Evolutionary conservation across 495 filamentous ascomycete species (phyloP).

Genomic region (Lentithecium fluviatile): DNA sequence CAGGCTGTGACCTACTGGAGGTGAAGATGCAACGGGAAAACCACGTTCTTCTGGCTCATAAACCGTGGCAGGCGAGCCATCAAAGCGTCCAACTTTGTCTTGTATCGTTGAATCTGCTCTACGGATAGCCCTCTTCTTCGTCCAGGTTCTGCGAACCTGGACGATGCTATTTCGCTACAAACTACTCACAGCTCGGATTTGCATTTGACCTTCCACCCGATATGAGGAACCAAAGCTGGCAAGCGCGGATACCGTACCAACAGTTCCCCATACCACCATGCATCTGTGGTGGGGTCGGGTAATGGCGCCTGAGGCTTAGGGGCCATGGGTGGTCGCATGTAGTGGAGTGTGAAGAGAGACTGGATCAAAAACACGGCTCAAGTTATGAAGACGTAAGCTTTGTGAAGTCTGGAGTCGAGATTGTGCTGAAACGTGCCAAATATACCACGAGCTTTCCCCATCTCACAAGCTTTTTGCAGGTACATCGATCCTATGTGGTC

Average conservation of each 20-base stretch:
- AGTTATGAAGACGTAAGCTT: neutral
- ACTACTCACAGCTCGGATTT: neutral
- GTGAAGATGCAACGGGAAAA: too few species aligned
- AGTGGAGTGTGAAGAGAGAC: neutral
- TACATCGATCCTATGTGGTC: neutral
- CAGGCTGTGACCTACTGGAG: too few species aligned
- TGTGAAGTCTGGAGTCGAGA: neutral
- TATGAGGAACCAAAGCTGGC: neutral
- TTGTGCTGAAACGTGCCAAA: neutral
- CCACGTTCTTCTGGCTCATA: too few species aligned
- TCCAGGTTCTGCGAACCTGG: too few species aligned
- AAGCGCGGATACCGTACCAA: neutral
- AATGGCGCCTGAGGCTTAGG: neutral
- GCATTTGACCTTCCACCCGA: neutral
- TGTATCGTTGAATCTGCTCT: too few species aligned
- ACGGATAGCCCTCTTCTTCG: too few species aligned
- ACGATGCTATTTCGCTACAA: neutral
- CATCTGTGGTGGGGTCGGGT: neutral
- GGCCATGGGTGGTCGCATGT: neutral
- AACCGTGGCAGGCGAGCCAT: too few species aligned
- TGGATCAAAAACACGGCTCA: neutral
- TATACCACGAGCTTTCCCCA: neutral
- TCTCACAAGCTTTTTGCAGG: neutral
- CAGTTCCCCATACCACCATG: neutral
- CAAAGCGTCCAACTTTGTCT: too few species aligned